Evolutionary conservation across 2,329 filamentous ascomycete genomes (phyloP), one percentile per base, ranked within the genome.

Genomic region (Arthrinium puccinioides): DNA sequence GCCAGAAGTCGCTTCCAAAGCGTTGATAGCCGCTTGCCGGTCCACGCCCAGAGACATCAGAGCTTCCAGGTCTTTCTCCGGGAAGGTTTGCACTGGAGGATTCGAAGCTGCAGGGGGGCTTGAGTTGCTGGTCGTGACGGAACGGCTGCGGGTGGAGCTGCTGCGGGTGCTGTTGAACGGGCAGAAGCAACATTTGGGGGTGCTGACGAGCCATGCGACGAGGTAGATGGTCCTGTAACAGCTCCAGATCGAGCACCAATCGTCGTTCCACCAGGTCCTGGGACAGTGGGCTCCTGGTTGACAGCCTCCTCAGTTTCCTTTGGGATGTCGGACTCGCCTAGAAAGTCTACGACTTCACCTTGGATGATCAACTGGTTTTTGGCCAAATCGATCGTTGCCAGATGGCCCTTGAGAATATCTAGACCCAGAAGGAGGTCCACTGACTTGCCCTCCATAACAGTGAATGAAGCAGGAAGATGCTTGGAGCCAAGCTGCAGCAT

Each of bases 371-470:
- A 76, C 45, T 82, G 85, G 53, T 92, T 87, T 53, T 82, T 83
- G 45, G 79, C 75, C 10, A 98, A 73, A 58, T 98, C 92, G 53
- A 98, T 90, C 50, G 76, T 84, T 24, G 90, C 92, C 62, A 95
- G 90, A 62, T 97, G 89, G 26, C 92, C 79, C 66, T 94, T 96
- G 44, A 98, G 72, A 87, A 98, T 98, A 60, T 98, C 92, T 28
- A 98, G 68, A 4, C 92, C 92, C 10, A 98, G 76, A 3, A 98
- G 74, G 14, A 98, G 71, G 57, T 97, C 92, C 18, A 98, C 92
- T 36, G 87, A 81, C 63, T 97, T 98, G 46, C 92, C 92, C 65
- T 98, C 92, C 92, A 98, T 98, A 55, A 98, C 92, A 4, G 92
- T 98, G 61, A 98, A 98, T 42, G 88, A 92, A 65, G 89, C 97